These are phyloP conservation scores for Suillus placidus DNA, from an alignment of 768 basidiomycete genomes.

Conservation along the genomic window DNA sequence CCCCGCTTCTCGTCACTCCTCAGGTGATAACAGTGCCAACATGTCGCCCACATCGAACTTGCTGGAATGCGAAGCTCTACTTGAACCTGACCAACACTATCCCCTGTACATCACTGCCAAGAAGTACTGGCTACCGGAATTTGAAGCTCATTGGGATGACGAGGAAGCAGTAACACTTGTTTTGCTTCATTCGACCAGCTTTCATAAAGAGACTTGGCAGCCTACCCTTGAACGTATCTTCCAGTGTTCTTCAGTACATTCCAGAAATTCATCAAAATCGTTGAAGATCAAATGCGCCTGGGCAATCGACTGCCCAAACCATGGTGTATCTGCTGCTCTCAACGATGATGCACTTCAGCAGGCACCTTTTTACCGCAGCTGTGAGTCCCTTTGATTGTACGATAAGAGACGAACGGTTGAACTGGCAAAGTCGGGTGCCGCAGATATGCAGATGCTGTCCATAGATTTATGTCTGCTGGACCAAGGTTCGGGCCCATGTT, in stretches of 20 bases:
- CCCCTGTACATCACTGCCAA: conserved; percentile 59
- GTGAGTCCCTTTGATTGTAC: conserved; percentile 34
- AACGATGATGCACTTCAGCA: conserved; percentile 51
- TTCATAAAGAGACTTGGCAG: conserved; percentile 77
- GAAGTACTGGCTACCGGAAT: conserved; percentile 51
- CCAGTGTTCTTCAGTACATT: conserved; percentile 16
- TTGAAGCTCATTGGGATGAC: conserved; percentile 39
- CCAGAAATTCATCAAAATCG: too few species aligned
- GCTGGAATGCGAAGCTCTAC: conserved; percentile 32
- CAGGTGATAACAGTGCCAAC: not conserved
- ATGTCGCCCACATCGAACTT: conserved; percentile 8
- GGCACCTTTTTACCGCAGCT: conserved; percentile 48
- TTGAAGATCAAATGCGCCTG: conserved; percentile 47
- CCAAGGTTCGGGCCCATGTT: conserved; percentile 41
- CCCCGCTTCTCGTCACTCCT: not conserved
- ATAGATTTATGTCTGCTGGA: conserved; percentile 54
- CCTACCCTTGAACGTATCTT: conserved; percentile 58
- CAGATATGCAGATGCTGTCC: conserved; percentile 60
- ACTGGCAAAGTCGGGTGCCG: conserved; percentile 57
- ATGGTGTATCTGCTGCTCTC: conserved; percentile 60
- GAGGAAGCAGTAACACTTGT: conserved; percentile 56
- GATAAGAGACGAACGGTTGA: not conserved
- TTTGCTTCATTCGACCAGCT: conserved; percentile 70
- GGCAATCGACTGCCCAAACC: conserved; percentile 74
- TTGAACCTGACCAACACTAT: conserved; percentile 44